A percentile compares a stretch with the other conserved stretches of the same genome.
phyloP scores from a whole-genome alignment of 495 filamentous ascomycete species.

The Penicillium lividum region DNA sequence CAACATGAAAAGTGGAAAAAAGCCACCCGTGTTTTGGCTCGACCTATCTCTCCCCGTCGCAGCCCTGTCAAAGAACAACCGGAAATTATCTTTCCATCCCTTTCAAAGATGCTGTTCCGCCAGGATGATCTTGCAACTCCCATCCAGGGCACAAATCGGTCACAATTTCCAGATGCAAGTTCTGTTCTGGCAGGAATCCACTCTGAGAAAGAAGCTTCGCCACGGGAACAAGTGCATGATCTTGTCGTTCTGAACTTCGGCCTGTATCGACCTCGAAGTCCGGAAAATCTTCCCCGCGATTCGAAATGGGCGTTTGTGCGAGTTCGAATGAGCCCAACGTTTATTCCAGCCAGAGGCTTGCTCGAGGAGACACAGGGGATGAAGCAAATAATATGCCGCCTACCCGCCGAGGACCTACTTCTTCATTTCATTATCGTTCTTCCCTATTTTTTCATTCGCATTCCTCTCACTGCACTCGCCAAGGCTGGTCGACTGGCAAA shows the following conservation, averaged over 20 bases:
- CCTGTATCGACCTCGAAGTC: constrained; percentile 14
- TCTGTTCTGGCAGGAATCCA: neutral
- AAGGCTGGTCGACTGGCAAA: constrained; percentile 5
- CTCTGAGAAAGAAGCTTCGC: neutral
- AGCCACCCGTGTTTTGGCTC: constrained; percentile 4
- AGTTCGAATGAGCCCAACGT: constrained; percentile 10
- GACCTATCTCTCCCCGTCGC: constrained; percentile 13
- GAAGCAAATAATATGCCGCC: constrained; percentile 6
- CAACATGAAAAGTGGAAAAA: constrained; percentile 25
- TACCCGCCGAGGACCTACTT: constrained; percentile 14
- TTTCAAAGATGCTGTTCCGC: constrained; percentile 1
- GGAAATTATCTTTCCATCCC: constrained; percentile 8
- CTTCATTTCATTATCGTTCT: constrained; percentile 20
- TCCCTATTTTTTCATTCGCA: constrained; percentile 13
- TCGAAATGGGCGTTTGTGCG: constrained; percentile 4
- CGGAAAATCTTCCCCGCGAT: neutral
- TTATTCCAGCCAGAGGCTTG: constrained; percentile 1
- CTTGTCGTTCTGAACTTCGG: constrained; percentile 20
- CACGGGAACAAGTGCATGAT: neutral
- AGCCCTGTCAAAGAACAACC: constrained; percentile 10
- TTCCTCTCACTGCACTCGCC: constrained; percentile 7
- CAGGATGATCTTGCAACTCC: neutral
- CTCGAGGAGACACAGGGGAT: neutral
- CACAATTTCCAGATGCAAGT: neutral
- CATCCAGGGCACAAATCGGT: neutral